Evolutionary conservation across 1,139 yeast species (phyloP).

Genomic region (Kodamaea sp.): DNA sequence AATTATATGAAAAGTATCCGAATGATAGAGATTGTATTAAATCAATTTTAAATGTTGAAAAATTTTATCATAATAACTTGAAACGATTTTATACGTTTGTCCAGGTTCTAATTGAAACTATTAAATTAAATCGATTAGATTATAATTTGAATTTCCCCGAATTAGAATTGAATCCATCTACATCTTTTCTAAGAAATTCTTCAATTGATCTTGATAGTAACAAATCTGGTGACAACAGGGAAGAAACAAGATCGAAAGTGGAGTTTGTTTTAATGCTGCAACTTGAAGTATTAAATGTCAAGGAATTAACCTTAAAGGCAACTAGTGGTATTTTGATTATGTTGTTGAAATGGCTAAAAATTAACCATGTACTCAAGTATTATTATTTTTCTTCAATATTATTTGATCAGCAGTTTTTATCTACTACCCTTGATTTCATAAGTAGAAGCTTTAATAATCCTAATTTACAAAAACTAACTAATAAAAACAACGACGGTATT

Average conservation of each 20-base stretch:
- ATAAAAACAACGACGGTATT: constrained; percentile 5
- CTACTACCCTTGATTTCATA: constrained; percentile 32
- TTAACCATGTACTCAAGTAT: constrained; percentile 71
- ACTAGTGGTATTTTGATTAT: constrained; percentile 51
- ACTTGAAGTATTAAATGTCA: constrained; percentile 54
- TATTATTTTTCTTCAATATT: constrained; percentile 70
- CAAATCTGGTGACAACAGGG: constrained; percentile 8
- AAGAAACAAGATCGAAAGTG: constrained; percentile 21
- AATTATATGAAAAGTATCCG: constrained; percentile 25
- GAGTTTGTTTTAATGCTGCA: constrained; percentile 34
- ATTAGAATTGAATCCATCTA: constrained; percentile 36
- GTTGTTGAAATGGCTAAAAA: constrained; percentile 73
- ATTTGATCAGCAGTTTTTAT: constrained; percentile 66
- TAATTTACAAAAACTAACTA: constrained; percentile 26
- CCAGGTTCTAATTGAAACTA: constrained; percentile 58
- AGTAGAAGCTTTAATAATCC: constrained; percentile 37
- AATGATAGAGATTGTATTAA: constrained; percentile 30
- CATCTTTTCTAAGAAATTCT: constrained; percentile 23
- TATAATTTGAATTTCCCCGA: constrained; percentile 37
- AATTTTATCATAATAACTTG: constrained; percentile 51
- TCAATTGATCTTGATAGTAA: constrained; percentile 2
- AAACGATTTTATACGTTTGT: constrained; percentile 59
- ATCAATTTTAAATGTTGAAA: constrained; percentile 56
- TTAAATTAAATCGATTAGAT: constrained; percentile 47
- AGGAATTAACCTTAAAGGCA: constrained; percentile 64